These are phyloP conservation scores for Endoconidiophora polonica DNA, from an alignment of 2,329 filamentous ascomycete species.

Conservation along the genomic window DNA sequence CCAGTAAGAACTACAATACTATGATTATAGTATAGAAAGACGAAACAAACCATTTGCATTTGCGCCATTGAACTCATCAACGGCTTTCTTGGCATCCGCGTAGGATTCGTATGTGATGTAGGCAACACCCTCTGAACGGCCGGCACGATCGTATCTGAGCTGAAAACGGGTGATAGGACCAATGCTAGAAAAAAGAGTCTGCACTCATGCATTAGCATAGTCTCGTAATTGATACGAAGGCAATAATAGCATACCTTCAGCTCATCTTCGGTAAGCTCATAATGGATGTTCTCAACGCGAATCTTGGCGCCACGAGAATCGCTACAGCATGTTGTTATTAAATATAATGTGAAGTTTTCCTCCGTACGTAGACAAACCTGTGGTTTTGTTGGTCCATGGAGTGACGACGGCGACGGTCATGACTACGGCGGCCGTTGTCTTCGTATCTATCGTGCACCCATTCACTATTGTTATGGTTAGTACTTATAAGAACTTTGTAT, in stretches of 20 bases:
- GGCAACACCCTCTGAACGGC: conserved; percentile 70
- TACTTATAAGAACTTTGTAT: background rate
- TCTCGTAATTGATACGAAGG: background rate
- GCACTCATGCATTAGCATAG: background rate
- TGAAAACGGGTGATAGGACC: conserved; percentile 53
- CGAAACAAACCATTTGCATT: conserved; percentile 56
- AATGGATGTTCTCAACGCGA: conserved; percentile 79
- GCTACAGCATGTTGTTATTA: conserved; percentile 19
- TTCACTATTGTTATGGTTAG: conserved; percentile 36
- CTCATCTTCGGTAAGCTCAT: conserved; percentile 74
- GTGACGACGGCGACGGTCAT: conserved; percentile 27
- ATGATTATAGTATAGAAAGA: conserved; percentile 1
- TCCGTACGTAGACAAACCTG: conserved; percentile 6
- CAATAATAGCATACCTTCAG: conserved; percentile 41
- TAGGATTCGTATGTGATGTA: conserved; percentile 63
- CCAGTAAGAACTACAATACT: background rate
- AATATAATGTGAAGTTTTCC: background rate
- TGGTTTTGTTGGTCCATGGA: conserved; percentile 14
- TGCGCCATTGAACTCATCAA: conserved; percentile 71
- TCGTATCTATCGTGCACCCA: conserved; percentile 91
- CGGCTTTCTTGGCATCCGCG: conserved; percentile 56
- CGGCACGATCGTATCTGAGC: conserved; percentile 71
- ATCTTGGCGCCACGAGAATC: conserved; percentile 49
- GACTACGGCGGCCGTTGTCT: conserved; percentile 41
- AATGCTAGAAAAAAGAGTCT: conserved; percentile 53